These are phyloP conservation scores for Trichosporon coremiiforme DNA, from an alignment of 1,284 basidiomycete genomes.

Conservation along the genomic window DNA sequence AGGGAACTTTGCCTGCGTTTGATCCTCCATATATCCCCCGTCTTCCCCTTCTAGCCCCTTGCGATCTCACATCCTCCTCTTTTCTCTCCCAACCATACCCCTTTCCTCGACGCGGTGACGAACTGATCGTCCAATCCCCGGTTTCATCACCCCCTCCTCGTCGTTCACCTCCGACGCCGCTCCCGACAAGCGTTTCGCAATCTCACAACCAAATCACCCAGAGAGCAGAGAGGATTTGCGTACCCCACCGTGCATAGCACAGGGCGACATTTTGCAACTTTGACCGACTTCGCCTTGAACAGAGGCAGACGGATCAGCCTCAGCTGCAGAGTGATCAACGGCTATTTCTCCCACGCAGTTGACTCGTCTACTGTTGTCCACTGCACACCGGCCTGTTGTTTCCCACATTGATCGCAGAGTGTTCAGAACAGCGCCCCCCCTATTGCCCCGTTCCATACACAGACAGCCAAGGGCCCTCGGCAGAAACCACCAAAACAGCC, in stretches of 20 bases:
- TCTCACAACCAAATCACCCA: not conserved
- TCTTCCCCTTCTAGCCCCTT: not conserved
- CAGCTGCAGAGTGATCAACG: not conserved
- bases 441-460: constrained; percentile 1
- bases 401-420: not conserved
- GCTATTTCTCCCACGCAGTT: not conserved
- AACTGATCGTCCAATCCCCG: not conserved
- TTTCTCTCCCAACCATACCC: not conserved
- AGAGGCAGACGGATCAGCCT: not conserved
- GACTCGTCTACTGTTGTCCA: not conserved
- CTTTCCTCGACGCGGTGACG: not conserved
- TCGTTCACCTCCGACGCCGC: constrained; percentile 1
- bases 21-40: not conserved
- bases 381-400: not conserved
- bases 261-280: not conserved
- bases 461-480: not conserved
- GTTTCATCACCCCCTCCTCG: not conserved
- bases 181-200: not conserved
- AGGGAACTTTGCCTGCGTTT: not conserved
- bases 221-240: not conserved
- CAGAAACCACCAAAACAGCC: not conserved
- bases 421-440: not conserved
- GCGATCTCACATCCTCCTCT: not conserved
- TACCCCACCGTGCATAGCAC: constrained; percentile 12
- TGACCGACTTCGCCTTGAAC: not conserved